Conservation (phyloP, 768 basidiomycete species). For the Cytidiella melzeri region DNA sequence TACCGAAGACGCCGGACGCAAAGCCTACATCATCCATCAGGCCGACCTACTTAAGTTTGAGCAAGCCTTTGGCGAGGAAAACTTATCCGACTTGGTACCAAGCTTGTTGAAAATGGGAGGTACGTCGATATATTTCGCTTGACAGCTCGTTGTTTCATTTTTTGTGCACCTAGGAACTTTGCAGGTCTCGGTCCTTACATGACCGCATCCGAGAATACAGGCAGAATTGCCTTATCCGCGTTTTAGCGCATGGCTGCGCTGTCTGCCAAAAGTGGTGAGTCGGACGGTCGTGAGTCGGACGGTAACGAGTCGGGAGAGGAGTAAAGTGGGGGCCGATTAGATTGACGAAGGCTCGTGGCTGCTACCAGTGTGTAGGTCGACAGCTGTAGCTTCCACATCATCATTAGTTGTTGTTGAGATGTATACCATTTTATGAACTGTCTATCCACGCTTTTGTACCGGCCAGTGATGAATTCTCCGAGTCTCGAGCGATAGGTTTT, state of each 20-base stretch:
- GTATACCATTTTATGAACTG: not conserved
- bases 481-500: not conserved
- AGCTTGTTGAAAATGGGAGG: not conserved
- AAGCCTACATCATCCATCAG: not conserved
- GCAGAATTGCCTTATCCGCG: not conserved
- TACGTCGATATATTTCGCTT: not conserved
- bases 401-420: not conserved
- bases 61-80: not conserved
- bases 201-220: not conserved
- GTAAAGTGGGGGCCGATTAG: no score
- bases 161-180: not conserved
- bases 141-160: not conserved
- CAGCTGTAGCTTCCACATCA: not conserved
- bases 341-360: not conserved
- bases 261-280: not conserved
- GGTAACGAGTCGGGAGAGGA: no score
- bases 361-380: not conserved
- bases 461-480: not conserved
- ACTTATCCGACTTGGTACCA: not conserved
- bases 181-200: not conserved
- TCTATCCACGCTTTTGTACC: not conserved
- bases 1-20: not conserved
- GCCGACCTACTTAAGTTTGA: not conserved
- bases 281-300: not conserved
- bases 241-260: not conserved